A percentile compares a stretch with the other conserved stretches of the same genome.
These are phyloP conservation scores for Blastocystis hominis DNA, from an alignment of 352 stramenopile genomes.

Conservation along the genomic window DNA sequence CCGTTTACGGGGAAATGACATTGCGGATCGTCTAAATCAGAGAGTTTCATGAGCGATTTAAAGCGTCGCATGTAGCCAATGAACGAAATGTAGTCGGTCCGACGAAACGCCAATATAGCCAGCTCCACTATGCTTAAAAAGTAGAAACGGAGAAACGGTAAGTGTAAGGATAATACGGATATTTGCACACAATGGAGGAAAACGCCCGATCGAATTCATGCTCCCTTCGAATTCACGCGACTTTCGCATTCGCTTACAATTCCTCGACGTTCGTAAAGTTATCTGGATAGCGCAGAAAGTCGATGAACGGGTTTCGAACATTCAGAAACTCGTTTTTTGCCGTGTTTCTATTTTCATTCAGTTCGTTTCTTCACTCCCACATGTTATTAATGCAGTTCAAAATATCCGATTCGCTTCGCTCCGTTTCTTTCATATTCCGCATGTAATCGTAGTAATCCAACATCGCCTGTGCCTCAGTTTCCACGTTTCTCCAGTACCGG, in stretches of 20 bases:
- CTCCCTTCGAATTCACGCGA: background rate
- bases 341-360: background rate
- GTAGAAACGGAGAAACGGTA: background rate
- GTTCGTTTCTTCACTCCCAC: background rate
- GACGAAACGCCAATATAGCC: background rate
- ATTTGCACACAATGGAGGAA: background rate
- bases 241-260: background rate
- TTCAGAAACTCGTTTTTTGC: conserved; percentile 36
- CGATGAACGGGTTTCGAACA: background rate
- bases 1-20: background rate
- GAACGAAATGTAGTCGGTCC: background rate
- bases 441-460: conserved; percentile 22
- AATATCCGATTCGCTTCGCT: conserved; percentile 2
- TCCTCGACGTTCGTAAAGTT: background rate
- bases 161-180: conserved; percentile 31
- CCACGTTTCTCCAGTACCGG: background rate
- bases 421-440: background rate
- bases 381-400: background rate
- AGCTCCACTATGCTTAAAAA: background rate
- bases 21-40: background rate
- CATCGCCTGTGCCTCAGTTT: background rate
- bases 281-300: background rate
- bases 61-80: background rate
- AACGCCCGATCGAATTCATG: background rate
- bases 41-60: background rate